Percentiles rank a stretch among this genome's conserved stretches.
phyloP scores from a whole-genome alignment of 768 basidiomycete species.

The Hygrophoropsis aurantiaca region DNA sequence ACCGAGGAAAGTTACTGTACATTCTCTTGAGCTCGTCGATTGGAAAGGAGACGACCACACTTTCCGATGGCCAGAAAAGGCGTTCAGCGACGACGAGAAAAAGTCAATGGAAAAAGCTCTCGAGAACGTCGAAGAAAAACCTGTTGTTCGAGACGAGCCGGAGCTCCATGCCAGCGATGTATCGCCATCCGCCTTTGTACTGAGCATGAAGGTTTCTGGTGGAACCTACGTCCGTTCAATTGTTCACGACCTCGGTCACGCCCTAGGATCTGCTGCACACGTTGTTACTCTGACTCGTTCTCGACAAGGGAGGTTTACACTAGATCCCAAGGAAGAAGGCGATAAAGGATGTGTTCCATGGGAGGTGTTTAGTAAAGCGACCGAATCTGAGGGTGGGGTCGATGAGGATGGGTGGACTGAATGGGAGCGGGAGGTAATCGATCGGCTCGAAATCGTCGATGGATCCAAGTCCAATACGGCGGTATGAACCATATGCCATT shows the following conservation, averaged over 20 bases:
- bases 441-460: slow-evolving; percentile 60
- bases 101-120: slow-evolving; percentile 67
- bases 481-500: background rate
- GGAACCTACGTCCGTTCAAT: slow-evolving; percentile 97
- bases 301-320: slow-evolving; percentile 81
- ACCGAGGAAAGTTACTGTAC: slow-evolving; percentile 76
- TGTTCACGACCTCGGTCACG: slow-evolving; percentile 87
- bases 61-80: slow-evolving; percentile 75
- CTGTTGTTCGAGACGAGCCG: slow-evolving; percentile 33
- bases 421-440: slow-evolving; percentile 85
- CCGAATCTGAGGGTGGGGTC: slow-evolving; percentile 47
- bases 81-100: slow-evolving; percentile 67
- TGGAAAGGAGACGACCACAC: slow-evolving; percentile 78
- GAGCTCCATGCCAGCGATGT: slow-evolving; percentile 31
- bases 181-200: slow-evolving; percentile 74
- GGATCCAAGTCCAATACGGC: slow-evolving; percentile 11
- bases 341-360: slow-evolving; percentile 70
- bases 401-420: slow-evolving; percentile 67
- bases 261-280: slow-evolving; percentile 85
- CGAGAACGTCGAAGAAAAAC: slow-evolving; percentile 43
- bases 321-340: slow-evolving; percentile 45
- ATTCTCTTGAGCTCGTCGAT: slow-evolving; percentile 73
- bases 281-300: slow-evolving; percentile 88
- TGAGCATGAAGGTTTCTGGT: slow-evolving; percentile 91
- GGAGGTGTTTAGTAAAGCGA: slow-evolving; percentile 67